A percentile compares a stretch with the other conserved stretches of the same genome.
Evolutionary conservation across 2,329 filamentous ascomycete species (phyloP).

Genomic region (Pyrenophora tritici-repentis): DNA sequence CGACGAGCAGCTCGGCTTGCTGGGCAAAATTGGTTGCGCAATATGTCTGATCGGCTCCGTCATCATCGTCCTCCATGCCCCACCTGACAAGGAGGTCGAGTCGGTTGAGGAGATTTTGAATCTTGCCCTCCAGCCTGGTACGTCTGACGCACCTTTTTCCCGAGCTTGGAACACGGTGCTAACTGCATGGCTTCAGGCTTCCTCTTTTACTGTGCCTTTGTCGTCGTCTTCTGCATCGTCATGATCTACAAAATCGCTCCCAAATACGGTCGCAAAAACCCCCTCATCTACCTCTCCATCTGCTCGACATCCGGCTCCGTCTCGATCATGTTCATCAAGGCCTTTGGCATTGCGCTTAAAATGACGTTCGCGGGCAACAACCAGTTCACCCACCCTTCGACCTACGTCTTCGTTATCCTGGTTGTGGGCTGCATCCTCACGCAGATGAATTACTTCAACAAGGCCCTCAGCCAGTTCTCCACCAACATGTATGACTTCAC

Average conservation of each 20-base stretch:
- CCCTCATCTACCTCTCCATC: slow-evolving; percentile 94
- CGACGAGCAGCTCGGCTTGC: slow-evolving; percentile 82
- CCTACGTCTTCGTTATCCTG: slow-evolving; percentile 96
- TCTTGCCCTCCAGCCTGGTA: slow-evolving; percentile 91
- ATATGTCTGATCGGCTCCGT: slow-evolving; percentile 95
- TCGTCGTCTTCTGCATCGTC: slow-evolving; percentile 80
- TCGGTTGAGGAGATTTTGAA: slow-evolving; percentile 90
- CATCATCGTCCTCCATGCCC: slow-evolving; percentile 96
- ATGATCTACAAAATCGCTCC: slow-evolving; percentile 98
- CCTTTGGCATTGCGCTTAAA: slow-evolving; percentile 96
- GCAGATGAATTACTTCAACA: slow-evolving; percentile 99
- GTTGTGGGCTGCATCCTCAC: slow-evolving; percentile 92
- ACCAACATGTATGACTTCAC: slow-evolving; percentile 81
- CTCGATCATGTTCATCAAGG: slow-evolving; percentile 99
- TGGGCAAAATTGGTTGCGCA: slow-evolving; percentile 93
- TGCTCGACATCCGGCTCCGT: slow-evolving; percentile 97
- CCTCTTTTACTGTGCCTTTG: slow-evolving; percentile 79
- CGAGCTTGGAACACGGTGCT: slow-evolving; percentile 7
- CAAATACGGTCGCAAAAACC: slow-evolving; percentile 89
- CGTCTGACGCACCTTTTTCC: slow-evolving; percentile 29
- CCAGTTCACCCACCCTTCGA: slow-evolving; percentile 92
- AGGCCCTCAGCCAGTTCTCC: slow-evolving; percentile 93
- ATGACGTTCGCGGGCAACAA: slow-evolving; percentile 92
- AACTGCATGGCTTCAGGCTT: slow-evolving; percentile 67
- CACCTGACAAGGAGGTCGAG: slow-evolving; percentile 86